Evolutionary conservation across 306 rosid species (phyloP), one percentile per base, ranked within the genome.

Genomic region (Citrullus amarus): DNA sequence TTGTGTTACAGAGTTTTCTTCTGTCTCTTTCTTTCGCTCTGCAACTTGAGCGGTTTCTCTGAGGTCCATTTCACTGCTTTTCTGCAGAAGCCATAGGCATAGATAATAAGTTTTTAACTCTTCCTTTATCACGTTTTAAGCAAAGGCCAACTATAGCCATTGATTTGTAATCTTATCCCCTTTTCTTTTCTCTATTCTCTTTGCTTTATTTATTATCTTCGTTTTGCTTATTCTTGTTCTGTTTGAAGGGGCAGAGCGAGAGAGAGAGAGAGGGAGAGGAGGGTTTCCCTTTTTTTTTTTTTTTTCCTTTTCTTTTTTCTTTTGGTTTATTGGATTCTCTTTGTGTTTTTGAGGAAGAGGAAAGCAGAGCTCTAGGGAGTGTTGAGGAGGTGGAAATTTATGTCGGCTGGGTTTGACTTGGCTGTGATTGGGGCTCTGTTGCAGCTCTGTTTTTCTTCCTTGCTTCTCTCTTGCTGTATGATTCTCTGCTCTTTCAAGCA

Each of bases 371-470:
- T 63, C 38, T 18, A 79, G 65, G 81, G 11, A 4, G 56, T 48
- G 74, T 67, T 39, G 82, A 83, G 86, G 81, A 70, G 44, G 84
- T 12, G 79, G 4, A 46, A 83, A 89, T 92, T 90, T 92, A 95
- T 92, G 99, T 91, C 93, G 91, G 91, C 96, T 91, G 79, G 79
- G 68, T 90, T 89, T 87, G 82, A 78, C 79, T 86, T 85, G 91
- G 83, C 60, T 79, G 62, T 85, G 72, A 83, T 86, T 86, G 89
- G 97, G 85, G 92, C 93, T 89, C 89, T 58, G 76, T 85, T 76
- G 84, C 79, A 87, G 93, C 88, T 87, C 91, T 87, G 80, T 83
- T 75, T 82, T 82, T 54, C 79, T 12, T 22, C 46, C 4, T 63
- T 5, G 8, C 63, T 55, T 70, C 22, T 46, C 59, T 57, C 22